phyloP scores from a whole-genome alignment of 2,329 filamentous ascomycete genomes.

The Calonectria hongkongensis region DNA sequence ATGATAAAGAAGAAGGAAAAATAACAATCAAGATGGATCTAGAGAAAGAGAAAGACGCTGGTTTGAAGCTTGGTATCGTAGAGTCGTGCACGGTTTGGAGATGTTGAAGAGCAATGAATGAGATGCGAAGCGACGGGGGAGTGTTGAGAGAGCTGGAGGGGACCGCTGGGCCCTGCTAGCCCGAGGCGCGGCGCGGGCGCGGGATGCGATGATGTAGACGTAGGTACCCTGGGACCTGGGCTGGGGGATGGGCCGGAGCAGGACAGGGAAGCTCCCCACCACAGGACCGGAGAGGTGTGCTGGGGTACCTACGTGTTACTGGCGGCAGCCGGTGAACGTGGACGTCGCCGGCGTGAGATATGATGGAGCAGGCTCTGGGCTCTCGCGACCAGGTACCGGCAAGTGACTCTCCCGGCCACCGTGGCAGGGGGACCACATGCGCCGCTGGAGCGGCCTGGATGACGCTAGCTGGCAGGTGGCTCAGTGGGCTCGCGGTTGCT shows the following conservation, averaged over 20 bases:
- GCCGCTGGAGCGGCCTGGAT: slow-evolving; percentile 42
- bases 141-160: slow-evolving; percentile 34
- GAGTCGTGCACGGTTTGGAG: slow-evolving; percentile 51
- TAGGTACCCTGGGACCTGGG: slow-evolving; percentile 32
- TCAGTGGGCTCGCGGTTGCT: slow-evolving; percentile 29
- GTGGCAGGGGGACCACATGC: slow-evolving; percentile 44
- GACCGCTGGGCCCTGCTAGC: slow-evolving; percentile 28
- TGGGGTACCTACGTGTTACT: slow-evolving; percentile 19
- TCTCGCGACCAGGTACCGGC: not conserved
- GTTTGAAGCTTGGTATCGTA: slow-evolving; percentile 52
- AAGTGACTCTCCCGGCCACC: slow-evolving; percentile 37
- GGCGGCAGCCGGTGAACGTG: slow-evolving; percentile 11
- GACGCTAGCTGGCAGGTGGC: slow-evolving; percentile 41
- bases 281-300: slow-evolving; percentile 15
- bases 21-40: slow-evolving; percentile 6
- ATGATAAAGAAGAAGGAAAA: slow-evolving; percentile 18
- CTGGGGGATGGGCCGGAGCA: slow-evolving; percentile 21
- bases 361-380: slow-evolving; percentile 42
- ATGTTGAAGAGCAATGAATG: slow-evolving; percentile 47
- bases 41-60: slow-evolving; percentile 47
- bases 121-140: slow-evolving; percentile 21
- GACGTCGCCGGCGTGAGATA: slow-evolving; percentile 11
- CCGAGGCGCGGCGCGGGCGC: slow-evolving; percentile 24
- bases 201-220: slow-evolving; percentile 37
- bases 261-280: slow-evolving; percentile 18